Evolutionary conservation across 306 rosid species (phyloP).

Genomic region (Vigna angularis): DNA sequence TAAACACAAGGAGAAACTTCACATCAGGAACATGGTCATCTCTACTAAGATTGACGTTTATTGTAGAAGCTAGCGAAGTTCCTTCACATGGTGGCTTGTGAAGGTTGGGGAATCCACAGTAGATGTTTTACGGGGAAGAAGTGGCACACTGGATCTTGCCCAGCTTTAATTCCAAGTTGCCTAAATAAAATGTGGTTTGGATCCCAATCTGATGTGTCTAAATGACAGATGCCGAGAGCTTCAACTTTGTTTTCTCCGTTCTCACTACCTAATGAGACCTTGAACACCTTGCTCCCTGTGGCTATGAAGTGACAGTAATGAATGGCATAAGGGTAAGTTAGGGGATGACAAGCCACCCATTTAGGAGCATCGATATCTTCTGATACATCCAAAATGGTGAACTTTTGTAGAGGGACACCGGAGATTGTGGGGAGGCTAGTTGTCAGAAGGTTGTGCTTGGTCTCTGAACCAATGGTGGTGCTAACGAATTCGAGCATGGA

Average conservation of each 20-base stretch:
- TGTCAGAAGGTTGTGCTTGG: constrained; percentile 44
- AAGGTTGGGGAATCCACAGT: constrained; percentile 59
- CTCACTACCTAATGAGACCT: constrained; percentile 55
- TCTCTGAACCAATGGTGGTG: constrained; percentile 44
- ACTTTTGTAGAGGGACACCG: constrained; percentile 48
- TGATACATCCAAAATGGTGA: constrained; percentile 51
- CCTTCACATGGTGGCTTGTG: constrained; percentile 47
- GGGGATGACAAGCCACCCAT: constrained; percentile 66
- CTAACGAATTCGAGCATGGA: constrained; percentile 53
- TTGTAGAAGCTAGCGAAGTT: neutral
- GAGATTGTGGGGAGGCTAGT: constrained; percentile 50
- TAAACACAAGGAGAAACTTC: neutral
- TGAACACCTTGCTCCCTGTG: constrained; percentile 59
- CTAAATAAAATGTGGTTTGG: constrained; percentile 49
- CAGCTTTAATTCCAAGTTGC: constrained; percentile 50
- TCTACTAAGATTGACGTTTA: constrained; percentile 29
- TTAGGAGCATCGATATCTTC: constrained; percentile 59
- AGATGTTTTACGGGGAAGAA: constrained; percentile 65
- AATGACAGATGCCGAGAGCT: constrained; percentile 67
- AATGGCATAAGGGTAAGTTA: constrained; percentile 58
- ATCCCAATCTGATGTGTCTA: constrained; percentile 68
- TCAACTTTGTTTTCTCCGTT: constrained; percentile 55
- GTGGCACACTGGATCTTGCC: constrained; percentile 61
- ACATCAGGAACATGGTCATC: neutral
- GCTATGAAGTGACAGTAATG: constrained; percentile 63